Percentiles rank a stretch among this genome's conserved stretches.
Conservation (phyloP, 805 yeast species). For the Wickerhamomyces bovis region DNA sequence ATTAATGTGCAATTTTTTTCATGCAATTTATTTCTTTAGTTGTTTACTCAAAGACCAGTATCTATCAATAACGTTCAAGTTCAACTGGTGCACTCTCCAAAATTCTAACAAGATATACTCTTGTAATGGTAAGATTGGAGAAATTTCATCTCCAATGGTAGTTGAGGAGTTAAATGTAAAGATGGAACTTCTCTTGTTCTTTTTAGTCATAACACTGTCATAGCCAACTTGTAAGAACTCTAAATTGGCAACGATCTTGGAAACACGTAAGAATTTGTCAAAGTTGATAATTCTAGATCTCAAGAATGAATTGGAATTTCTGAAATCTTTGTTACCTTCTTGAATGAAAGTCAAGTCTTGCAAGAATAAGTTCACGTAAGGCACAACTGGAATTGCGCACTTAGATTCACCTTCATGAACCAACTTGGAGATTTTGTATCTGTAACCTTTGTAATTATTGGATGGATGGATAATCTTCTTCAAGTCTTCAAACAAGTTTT, state of each 20-base stretch:
- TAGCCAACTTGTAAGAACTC: conserved; percentile 66
- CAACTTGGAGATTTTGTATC: conserved; percentile 54
- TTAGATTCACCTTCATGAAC: conserved; percentile 36
- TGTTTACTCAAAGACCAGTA: conserved; percentile 65
- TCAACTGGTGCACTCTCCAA: conserved; percentile 62
- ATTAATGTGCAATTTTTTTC: no score
- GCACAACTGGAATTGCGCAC: conserved; percentile 55
- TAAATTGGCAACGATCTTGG: conserved; percentile 58
- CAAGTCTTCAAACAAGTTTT: conserved; percentile 55
- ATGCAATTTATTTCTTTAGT: conserved; percentile 5
- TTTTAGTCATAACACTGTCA: conserved; percentile 15
- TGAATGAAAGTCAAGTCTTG: conserved; percentile 78
- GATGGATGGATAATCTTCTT: conserved; percentile 68
- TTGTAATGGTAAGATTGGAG: conserved; percentile 31
- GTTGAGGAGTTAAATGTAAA: conserved; percentile 18
- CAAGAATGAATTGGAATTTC: conserved; percentile 49
- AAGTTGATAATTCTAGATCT: conserved; percentile 54
- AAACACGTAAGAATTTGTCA: conserved; percentile 65
- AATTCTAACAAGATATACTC: conserved; percentile 59
- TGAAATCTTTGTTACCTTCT: conserved; percentile 70
- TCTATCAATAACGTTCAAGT: conserved; percentile 56
- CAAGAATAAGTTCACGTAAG: conserved; percentile 66
- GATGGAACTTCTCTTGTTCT: conserved; percentile 21
- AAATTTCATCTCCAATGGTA: conserved; percentile 23
- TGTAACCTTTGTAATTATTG: conserved; percentile 63